Conservation (phyloP, 768 basidiomycete genomes). For the Naganishia randhawae region DNA sequence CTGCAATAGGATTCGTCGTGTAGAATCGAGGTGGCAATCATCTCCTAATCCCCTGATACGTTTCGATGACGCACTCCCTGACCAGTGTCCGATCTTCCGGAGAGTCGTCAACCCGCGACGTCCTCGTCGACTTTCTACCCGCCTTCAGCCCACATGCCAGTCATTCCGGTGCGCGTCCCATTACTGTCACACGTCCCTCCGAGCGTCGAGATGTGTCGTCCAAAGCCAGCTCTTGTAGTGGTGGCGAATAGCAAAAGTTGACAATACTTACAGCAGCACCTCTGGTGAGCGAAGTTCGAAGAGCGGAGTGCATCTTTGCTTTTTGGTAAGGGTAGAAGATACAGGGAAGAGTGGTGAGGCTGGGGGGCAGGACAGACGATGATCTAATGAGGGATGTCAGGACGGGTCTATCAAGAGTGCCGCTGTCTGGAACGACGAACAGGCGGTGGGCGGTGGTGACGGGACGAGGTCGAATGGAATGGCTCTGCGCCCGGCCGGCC, state of each 20-base stretch:
- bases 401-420: constrained; percentile 22
- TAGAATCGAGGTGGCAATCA: not conserved
- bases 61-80: too few relatives aligned
- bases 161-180: not conserved
- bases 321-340: constrained; percentile 32
- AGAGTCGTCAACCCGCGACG: not conserved
- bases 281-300: constrained; percentile 43
- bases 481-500: not conserved
- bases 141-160: constrained; percentile 3
- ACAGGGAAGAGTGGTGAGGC: constrained; percentile 28
- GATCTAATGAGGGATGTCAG: constrained; percentile 35
- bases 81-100: not conserved
- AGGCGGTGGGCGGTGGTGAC: constrained; percentile 7
- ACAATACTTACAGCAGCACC: constrained; percentile 33
- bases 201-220: not conserved
- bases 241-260: not conserved
- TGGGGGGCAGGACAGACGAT: constrained; percentile 22
- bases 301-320: constrained; percentile 48
- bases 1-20: not conserved
- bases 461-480: constrained; percentile 9
- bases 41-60: too few relatives aligned
- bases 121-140: not conserved
- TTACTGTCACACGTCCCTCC: not conserved
- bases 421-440: constrained; percentile 2
- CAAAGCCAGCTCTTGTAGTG: not conserved